Evolutionary conservation across 2,329 filamentous ascomycete genomes (phyloP).

Genomic region (Calycina marina): DNA sequence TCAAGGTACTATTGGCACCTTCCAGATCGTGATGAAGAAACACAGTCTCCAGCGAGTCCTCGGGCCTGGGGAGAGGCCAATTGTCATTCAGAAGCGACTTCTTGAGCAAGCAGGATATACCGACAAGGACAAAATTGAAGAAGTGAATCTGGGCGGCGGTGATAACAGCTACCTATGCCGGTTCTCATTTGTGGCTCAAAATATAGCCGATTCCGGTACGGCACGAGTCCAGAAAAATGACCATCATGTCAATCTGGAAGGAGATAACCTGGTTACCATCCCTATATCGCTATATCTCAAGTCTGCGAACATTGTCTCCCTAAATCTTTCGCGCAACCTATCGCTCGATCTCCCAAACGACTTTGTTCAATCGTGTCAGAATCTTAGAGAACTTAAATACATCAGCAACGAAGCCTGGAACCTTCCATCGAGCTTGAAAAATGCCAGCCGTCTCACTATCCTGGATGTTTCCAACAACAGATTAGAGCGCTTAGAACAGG

Average conservation of each 20-base stretch:
- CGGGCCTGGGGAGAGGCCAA: constrained; percentile 61
- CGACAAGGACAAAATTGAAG: constrained; percentile 73
- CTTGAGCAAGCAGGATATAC: constrained; percentile 87
- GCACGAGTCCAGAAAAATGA: constrained; percentile 80
- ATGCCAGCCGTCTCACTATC: constrained; percentile 70
- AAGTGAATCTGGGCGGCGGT: constrained; percentile 85
- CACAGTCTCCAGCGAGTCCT: constrained; percentile 80
- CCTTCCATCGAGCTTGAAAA: constrained; percentile 68
- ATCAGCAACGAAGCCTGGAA: constrained; percentile 85
- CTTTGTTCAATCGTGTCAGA: constrained; percentile 86
- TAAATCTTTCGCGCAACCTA: constrained; percentile 86
- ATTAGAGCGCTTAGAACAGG: constrained; percentile 73
- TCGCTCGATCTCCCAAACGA: constrained; percentile 88
- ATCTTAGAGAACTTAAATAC: constrained; percentile 88
- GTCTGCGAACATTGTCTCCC: constrained; percentile 79
- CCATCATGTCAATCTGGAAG: constrained; percentile 75
- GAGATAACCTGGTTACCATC: constrained; percentile 83
- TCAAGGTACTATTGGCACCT: constrained; percentile 81
- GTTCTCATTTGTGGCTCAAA: constrained; percentile 83
- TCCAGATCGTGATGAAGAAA: constrained; percentile 89
- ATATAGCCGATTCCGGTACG: constrained; percentile 64
- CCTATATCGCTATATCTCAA: constrained; percentile 89
- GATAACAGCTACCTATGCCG: constrained; percentile 95
- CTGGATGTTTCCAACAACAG: constrained; percentile 93
- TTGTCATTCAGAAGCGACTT: constrained; percentile 82